Evolutionary conservation across 116 monocot species (phyloP).

Genomic region (Posidonia oceanica): DNA sequence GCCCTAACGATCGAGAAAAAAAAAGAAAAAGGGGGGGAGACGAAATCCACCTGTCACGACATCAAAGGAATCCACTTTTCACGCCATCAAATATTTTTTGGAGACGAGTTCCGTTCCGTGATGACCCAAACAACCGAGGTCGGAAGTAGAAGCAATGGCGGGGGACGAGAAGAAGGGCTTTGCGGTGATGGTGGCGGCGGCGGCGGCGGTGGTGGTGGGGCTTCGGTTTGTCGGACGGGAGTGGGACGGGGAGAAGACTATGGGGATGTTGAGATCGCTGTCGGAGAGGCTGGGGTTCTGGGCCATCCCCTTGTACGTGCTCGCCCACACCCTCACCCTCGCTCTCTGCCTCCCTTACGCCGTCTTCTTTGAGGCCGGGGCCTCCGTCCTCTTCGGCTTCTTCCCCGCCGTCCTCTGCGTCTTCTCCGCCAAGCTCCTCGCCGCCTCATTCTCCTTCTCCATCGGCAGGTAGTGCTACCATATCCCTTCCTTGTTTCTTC

Average conservation of each 20-base stretch:
- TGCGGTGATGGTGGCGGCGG: neutral
- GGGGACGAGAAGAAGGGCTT: neutral
- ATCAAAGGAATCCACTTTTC: no score
- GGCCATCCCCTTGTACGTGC: constrained; percentile 77
- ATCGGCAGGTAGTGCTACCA: constrained; percentile 47
- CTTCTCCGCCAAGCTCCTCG: constrained; percentile 88
- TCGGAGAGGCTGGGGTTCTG: constrained; percentile 60
- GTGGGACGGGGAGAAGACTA: constrained; percentile 27
- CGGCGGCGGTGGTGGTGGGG: constrained; percentile 15
- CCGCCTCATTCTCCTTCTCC: constrained; percentile 93
- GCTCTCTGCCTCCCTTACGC: constrained; percentile 90
- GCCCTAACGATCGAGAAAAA: no score
- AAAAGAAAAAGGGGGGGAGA: no score
- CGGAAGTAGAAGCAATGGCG: no score
- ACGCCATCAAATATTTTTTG: no score
- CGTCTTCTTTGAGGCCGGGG: constrained; percentile 90
- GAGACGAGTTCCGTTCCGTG: no score
- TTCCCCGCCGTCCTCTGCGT: constrained; percentile 75
- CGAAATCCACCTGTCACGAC: no score
- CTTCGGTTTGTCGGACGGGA: constrained; percentile 10
- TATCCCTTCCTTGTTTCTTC: no score
- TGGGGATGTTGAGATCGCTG: constrained; percentile 23
- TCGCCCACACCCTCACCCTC: constrained; percentile 66
- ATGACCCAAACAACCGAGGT: no score
- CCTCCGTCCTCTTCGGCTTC: constrained; percentile 90